Base-by-base conservation (phyloP, 2,329 filamentous ascomycete species). In the Trichoderma sp. region DNA sequence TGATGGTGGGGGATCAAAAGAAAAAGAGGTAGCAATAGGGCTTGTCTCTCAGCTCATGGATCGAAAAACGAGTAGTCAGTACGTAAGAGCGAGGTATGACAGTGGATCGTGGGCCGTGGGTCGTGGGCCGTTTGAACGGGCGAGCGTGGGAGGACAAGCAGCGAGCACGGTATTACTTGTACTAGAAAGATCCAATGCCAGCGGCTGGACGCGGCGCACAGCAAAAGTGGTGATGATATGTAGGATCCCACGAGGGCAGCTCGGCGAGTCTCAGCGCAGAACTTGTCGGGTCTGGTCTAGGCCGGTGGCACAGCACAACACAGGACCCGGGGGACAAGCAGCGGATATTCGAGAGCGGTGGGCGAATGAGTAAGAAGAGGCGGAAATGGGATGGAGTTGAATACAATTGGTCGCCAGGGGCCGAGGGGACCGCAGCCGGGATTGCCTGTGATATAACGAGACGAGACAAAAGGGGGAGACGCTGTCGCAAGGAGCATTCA, bases 11-110 rank as follows among this genome's bases (percentile, higher is more conserved):
- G 63, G 62, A 67, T 31, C 35, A 38, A 38, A 38, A 38, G 35
- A 38, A 27, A n/a, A 35, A 64, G 64, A 41, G 60, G 64, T 67
- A 74, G 56, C 41, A 65, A 65, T 71, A 75, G 75, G 75, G 75
- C 68, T 68, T 76, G 67, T 75, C 41, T 67, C 63, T 78, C 74
- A 75, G 75, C 68, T 75, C 76, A 77, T 63, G 75, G 64, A 75
- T 45, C 50, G 67, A 41, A 41, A 41, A 71, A 66, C 73, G 77
- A 66, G 71, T 75, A 78, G 78, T 75, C 78, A 80, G 83, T 83
- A 83, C 82, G 82, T 83, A 83, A 83, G 82, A 81, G 76, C 76
- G 79, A 82, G 77, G 80, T 80, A 80, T 79, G 80, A 78, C 79
- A 75, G 75, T 76, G 75, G 75, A 81, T 80, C 82, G 71, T 75